Base-by-base conservation (phyloP, 2,329 filamentous ascomycete genomes). In the Pseudogymnoascus verrucosus region DNA sequence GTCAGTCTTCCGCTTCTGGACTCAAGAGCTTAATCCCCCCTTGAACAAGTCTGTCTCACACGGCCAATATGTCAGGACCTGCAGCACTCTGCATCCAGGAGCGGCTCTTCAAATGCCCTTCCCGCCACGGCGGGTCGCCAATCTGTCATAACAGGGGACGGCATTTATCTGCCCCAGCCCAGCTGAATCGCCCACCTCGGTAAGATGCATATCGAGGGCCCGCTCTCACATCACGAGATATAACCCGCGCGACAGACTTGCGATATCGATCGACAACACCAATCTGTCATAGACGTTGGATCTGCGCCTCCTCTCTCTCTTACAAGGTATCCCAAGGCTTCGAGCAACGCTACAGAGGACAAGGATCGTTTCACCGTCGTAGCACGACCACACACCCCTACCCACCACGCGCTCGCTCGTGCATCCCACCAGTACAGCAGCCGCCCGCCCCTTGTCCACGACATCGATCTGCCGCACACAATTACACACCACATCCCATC, bases 381-480 rank as follows among this genome's bases (percentile, higher is more conserved):
- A n/a, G 26, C 16, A 57, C 51, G 28, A 21, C 21, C 26, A 28
- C n/a, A 19, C n/a, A 34, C 16, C 51, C 51, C 28, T 57, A 57
- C 51, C 51, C 12, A 26, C 51, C 51, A 57, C 51, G 51, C 51
- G 51, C 26, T 57, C 51, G 34, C 51, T 57, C 51, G 51, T 57
- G 51, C 28, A 34, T 21, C 51, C 51, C 51, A 19, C n/a, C 47
- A 31, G 16, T 26, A 26, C 26, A 28, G 47, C 47, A 54, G 23
- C 47, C 4, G n/a, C 31, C 47, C 47, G 47, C 26, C 26, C 26
- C 47, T 28, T n/a, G 26, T 54, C n/a, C 47, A 54, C 47, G 10
- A 16, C 26, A 12, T 54, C 47, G 47, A 54, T 54, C 47, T 54
- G 7, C 26, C 47, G 47, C n/a, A n/a, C 26, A 16, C 47, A 54